Evolutionary conservation across 306 rosid genomes (phyloP).

Genomic region (Vigna radiata): DNA sequence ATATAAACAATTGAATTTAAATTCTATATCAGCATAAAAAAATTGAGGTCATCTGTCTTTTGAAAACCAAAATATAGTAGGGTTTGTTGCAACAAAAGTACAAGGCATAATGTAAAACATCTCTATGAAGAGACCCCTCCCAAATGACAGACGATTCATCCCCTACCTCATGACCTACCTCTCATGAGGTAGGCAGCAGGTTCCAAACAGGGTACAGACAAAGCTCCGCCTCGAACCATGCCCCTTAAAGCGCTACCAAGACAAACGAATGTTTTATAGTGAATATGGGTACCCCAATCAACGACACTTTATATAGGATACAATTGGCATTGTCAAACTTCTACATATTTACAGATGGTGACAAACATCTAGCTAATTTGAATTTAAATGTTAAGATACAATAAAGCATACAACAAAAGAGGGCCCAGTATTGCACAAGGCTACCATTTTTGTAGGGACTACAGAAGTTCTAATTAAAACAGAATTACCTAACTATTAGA

Average conservation of each 20-base stretch:
- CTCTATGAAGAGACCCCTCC: constrained; percentile 60
- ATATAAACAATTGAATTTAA: constrained; percentile 22
- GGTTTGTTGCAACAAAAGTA: constrained; percentile 41
- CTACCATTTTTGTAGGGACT: constrained; percentile 18
- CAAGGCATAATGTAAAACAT: constrained; percentile 42
- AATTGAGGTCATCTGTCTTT: constrained; percentile 31
- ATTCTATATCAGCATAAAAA: constrained; percentile 13
- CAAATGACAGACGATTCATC: constrained; percentile 59
- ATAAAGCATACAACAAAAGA: constrained; percentile 28
- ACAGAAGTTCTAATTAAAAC: constrained; percentile 16
- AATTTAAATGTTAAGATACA: not conserved
- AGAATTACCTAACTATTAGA: constrained; percentile 8
- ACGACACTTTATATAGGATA: constrained; percentile 50
- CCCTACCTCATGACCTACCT: constrained; percentile 87
- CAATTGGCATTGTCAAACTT: constrained; percentile 36
- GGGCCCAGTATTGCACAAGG: not conserved
- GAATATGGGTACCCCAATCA: constrained; percentile 61
- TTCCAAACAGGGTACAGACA: constrained; percentile 74
- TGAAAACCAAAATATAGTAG: constrained; percentile 45
- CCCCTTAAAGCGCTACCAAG: constrained; percentile 83
- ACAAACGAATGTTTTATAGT: constrained; percentile 69
- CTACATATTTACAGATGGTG: constrained; percentile 29
- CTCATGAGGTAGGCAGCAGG: constrained; percentile 91
- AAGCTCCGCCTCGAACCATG: constrained; percentile 80
- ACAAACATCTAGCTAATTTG: constrained; percentile 20